Evolutionary conservation across 768 basidiomycete species (phyloP), one percentile per base, ranked within the genome.

Genomic region (Ramaria sp.): DNA sequence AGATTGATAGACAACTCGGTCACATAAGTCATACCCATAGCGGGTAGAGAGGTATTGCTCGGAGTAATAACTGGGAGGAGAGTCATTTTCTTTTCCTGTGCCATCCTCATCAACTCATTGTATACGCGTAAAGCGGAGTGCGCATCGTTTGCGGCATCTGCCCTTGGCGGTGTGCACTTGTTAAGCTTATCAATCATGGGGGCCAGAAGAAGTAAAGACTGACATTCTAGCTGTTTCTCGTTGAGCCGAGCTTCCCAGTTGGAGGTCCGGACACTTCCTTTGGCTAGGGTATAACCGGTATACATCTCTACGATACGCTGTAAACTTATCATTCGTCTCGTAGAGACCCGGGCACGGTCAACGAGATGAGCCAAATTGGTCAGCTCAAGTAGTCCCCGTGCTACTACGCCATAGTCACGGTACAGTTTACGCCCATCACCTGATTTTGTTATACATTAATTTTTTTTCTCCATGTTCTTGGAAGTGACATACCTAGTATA

Each of bases 111-210:
- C n/a, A 78, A 50, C 37, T 57, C 63, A 18, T 68, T 65, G 60
- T 75, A 73, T 18, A 77, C 71, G 61, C 69, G 66, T 13, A 78
- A 62, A 3, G 71, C 73, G 41, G 70, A 73, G 56, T 78, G 70
- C 41, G 71, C 74, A 55, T 78, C 77, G 57, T 78, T 78, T 0
- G 77, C 76, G 1, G 77, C 77, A 56, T 78, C 76, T 77, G 41
- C 3, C n/a, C n/a, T n/a, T 7, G 8, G 34, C 27, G 16, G 34
- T 22, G 12, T 32, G 3, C 22, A 28, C 42, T 27, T 43, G 30
- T 56, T 34, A 18, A 37, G n/a, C n/a, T n/a, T 24, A 13, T 16
- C 51, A 41, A 25, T n/a, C 8, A 5, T 24, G 13, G 49, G 54
- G 7, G n/a, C 37, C 13, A 57, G 12, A 15, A 36, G n/a, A n/a